These are phyloP conservation scores for Pinus taeda DNA, from an alignment of 75 land plant genomes.

Conservation along the genomic window DNA sequence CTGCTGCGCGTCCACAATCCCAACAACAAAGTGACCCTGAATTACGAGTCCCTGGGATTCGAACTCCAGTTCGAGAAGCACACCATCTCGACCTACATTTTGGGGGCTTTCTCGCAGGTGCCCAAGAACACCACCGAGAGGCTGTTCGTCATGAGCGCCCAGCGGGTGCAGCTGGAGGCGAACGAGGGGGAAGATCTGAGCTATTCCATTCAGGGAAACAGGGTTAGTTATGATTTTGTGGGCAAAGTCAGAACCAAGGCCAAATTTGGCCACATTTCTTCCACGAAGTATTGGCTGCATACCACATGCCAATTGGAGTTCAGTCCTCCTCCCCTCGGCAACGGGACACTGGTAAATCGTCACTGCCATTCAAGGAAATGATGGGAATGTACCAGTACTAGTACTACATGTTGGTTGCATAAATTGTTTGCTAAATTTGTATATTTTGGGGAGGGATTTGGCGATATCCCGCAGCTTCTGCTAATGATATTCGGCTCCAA, in stretches of 20 bases:
- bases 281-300: conserved; percentile 50
- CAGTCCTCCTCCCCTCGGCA: conserved; percentile 52
- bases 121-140: conserved; percentile 22
- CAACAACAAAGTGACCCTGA: conserved; percentile 33
- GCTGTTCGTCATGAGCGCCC: conserved; percentile 40
- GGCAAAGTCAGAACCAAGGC: conserved; percentile 42
- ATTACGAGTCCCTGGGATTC: conserved; percentile 32
- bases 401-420: too few relatives aligned
- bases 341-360: conserved; percentile 27
- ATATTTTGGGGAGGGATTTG: too few relatives aligned
- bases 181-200: conserved; percentile 26
- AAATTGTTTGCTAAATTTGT: too few relatives aligned
- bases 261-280: conserved; percentile 25
- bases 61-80: conserved; percentile 35
- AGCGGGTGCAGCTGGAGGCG: conserved; percentile 34
- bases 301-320: conserved; percentile 32
- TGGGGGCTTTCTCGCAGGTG: conserved; percentile 34
- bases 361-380: conserved; percentile 12
- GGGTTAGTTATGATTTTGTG: conserved; percentile 24
- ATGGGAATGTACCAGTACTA: too few relatives aligned
- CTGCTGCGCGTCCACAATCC: conserved; percentile 57
- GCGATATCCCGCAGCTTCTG: too few relatives aligned
- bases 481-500: too few relatives aligned
- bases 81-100: conserved; percentile 27
- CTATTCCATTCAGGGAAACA: conserved; percentile 30